Base-by-base conservation (phyloP, 371 early-diverging fungal species). In the Circinella umbellata region DNA sequence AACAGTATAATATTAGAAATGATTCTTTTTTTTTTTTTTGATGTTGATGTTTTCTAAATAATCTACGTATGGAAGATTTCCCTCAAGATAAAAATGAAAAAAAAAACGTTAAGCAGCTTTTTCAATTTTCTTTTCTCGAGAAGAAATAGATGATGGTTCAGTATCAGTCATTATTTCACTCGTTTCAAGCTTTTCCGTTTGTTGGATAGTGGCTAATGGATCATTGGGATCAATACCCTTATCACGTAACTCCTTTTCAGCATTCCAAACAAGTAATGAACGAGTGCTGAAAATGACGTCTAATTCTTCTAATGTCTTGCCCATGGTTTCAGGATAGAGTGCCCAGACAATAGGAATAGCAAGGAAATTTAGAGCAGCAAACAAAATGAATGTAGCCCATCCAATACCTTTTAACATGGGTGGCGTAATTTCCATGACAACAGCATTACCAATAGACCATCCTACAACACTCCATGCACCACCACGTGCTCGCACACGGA, bases 381-480 rank as follows among this genome's bases (percentile, higher is more conserved):
- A 82, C 55, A 82, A 66, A 51, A 82, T 66, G 35, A 80, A 82
- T 17, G 82, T 82, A 11, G 75, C 74, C 78, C 78, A 80, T 4
- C 80, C 80, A 71, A 80, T 76, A 49, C 73, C 66, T 20, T 69
- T 70, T 34, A 82, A 70, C 78, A 82, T 73, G 14, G 76, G 77
- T 9, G 78, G 82, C 17, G 82, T 82, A 49, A 82, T 76, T 67
- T 80, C 80, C 71, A 76, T 79, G 37, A 82, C 80, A 0, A 80
- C 57, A 11, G 79, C 79, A 34, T 82, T 82, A 39, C 80, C 79
- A n/a, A 82, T 57, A 5, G 80, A 82, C 80, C 80, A 80, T 34
- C 80, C 80, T 15, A 79, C 82, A 20, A 82, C 82, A 65, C 72
- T 75, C 75, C 76, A 78, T 36, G 83, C 80, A 55, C 78, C 81